Conservation (phyloP, 768 basidiomycete species). For the Phanerodontia chrysosporium region DNA sequence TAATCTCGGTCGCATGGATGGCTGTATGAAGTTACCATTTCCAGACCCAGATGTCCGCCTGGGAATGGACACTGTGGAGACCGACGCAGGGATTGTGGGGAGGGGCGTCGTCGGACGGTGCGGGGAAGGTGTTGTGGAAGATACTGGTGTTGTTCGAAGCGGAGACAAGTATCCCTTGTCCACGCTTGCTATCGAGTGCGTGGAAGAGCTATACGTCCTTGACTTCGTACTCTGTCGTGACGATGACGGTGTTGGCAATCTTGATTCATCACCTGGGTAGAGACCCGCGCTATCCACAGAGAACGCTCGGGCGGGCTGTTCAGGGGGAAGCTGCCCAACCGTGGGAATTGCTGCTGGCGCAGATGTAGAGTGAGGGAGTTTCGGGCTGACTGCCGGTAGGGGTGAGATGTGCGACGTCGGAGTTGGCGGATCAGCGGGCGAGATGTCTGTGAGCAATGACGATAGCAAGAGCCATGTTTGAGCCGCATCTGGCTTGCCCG, state of each 20-base stretch:
- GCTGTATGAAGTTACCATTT: neutral
- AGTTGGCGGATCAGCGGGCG: conserved; percentile 27
- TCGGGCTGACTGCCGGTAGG: conserved; percentile 18
- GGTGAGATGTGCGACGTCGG: conserved; percentile 20
- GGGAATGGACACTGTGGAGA: conserved; percentile 6
- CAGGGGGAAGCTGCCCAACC: conserved; percentile 11
- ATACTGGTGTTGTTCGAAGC: conserved; percentile 18
- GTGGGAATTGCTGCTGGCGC: conserved; percentile 38
- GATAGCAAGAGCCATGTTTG: conserved; percentile 67
- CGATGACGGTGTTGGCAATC: neutral
- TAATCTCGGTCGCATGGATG: conserved; percentile 16
- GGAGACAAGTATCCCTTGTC: conserved; percentile 19
- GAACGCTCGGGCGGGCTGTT: conserved; percentile 5
- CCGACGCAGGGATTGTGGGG: conserved; percentile 17
- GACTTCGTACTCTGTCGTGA: neutral
- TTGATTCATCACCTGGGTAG: neutral
- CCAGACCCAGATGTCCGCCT: conserved; percentile 14
- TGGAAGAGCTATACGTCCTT: conserved; percentile 5
- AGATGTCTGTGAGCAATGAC: conserved; percentile 48
- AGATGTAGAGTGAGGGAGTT: conserved; percentile 35
- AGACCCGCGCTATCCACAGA: neutral
- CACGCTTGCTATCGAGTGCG: conserved; percentile 6
- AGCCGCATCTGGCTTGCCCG: conserved; percentile 49
- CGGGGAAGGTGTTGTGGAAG: conserved; percentile 23
- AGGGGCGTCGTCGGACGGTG: conserved; percentile 15